These are phyloP conservation scores for Apiotrichum sp. DNA, from an alignment of 1,284 basidiomycete species.

Conservation along the genomic window DNA sequence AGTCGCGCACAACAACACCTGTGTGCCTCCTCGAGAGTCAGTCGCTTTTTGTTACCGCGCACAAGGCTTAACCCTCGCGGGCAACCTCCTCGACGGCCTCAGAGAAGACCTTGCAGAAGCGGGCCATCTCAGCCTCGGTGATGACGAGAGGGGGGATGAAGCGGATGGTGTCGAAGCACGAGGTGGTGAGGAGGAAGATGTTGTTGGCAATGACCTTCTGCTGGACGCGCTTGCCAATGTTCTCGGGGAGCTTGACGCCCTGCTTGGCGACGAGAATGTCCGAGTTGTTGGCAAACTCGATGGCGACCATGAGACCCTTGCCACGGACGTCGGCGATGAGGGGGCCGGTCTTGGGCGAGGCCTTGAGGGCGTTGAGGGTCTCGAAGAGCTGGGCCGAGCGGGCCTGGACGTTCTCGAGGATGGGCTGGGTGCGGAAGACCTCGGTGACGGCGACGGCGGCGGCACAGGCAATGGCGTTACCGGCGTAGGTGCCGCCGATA, in stretches of 20 bases:
- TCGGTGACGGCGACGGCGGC: conserved; percentile 76
- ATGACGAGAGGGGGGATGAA: conserved; percentile 71
- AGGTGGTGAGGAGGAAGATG: conserved; percentile 57
- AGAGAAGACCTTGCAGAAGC: conserved; percentile 58
- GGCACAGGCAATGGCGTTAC: conserved; percentile 82
- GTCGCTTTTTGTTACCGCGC: neutral
- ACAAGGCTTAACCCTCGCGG: conserved; percentile 47
- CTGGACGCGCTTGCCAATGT: conserved; percentile 67
- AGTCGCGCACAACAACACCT: too few relatives aligned
- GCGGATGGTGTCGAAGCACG: conserved; percentile 46
- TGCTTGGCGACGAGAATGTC: conserved; percentile 31
- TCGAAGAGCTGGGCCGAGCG: conserved; percentile 68
- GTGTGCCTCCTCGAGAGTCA: neutral
- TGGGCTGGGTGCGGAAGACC: conserved; percentile 66
- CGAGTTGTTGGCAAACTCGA: conserved; percentile 31
- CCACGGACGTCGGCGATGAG: conserved; percentile 49
- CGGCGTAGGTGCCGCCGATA: conserved; percentile 86
- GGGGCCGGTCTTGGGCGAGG: conserved; percentile 49
- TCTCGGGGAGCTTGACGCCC: conserved; percentile 53
- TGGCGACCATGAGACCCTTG: conserved; percentile 47
- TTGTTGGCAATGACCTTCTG: conserved; percentile 76
- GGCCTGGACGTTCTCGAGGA: conserved; percentile 69
- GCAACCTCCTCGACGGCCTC: conserved; percentile 61
- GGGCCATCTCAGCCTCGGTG: conserved; percentile 57
- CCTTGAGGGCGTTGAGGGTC: conserved; percentile 51